Evolutionary conservation across 352 stramenopile species (phyloP), one percentile per base, ranked within the genome.

Genomic region (Globisporangium iwayamae): DNA sequence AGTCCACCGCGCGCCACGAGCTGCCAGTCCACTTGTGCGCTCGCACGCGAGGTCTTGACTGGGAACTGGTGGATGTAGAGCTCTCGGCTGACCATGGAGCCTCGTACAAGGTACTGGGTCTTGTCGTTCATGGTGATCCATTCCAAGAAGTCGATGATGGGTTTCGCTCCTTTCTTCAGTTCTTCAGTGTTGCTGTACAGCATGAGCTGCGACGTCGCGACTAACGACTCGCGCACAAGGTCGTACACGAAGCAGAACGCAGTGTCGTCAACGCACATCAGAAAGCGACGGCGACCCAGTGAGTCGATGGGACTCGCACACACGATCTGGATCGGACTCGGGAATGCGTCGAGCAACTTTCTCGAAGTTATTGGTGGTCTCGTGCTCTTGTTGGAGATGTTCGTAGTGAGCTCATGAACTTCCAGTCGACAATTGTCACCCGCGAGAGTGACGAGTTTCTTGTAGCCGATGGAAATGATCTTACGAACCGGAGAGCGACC

Each of bases 161-260:
- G 34, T 13, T 59, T 51, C 16, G 16, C 11, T 36, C 36, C 25
- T 13, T 39, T 10, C 47, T 55, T 20, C 13, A 36, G 34, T 30
- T 56, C 50, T 25, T 66, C 13, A 28, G 25, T 28, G 57, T 45
- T 43, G 62, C 69, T 38, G 63, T 55, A 20, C 16, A 54, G 30
- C 48, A 81, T 65, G 32, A 84, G 41, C 36, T 81, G 72, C 8
- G 72, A 78, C 0, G 76, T 80, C 10, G 70, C 68, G 1, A 79
- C 65, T 20, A 83, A 71, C 16, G 55, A 45, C 11, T 53, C 41
- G 16, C 36, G 41, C 3, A 65, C 54, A 16, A 83, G 54, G 56
- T 85, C 76, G 45, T 73, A 77, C 22, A 83, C 79, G 50, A 70
- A 79, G 65, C 70, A 85, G 34, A 79, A 83, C 7, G 67, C 58